Percentiles rank a stretch among this genome's conserved stretches.
phyloP scores from a whole-genome alignment of 2,329 filamentous ascomycete species.

The Talaromyces pinophilus region DNA sequence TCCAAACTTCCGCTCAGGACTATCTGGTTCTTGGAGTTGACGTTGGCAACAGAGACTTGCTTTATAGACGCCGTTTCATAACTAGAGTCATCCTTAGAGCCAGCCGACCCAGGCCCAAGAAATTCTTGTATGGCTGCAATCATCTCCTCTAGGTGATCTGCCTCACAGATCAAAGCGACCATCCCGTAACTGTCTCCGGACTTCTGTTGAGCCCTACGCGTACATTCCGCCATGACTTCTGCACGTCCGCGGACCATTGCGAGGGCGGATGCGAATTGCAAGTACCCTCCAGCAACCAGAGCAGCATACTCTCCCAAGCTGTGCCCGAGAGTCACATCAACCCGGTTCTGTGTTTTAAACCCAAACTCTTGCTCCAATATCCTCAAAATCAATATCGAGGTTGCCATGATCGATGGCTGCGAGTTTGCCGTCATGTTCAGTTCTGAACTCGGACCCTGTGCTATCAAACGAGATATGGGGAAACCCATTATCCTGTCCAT shows the following conservation, averaged over 20 bases:
- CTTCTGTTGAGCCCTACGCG: constrained; percentile 62
- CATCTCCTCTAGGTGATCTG: constrained; percentile 68
- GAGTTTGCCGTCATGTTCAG: constrained; percentile 84
- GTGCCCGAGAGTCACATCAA: constrained; percentile 85
- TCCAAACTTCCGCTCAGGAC: constrained; percentile 86
- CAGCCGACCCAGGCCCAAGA: constrained; percentile 67
- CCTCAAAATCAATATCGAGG: constrained; percentile 83
- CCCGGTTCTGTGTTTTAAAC: constrained; percentile 68
- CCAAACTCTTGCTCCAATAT: constrained; percentile 83
- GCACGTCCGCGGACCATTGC: constrained; percentile 75
- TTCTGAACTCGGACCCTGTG: constrained; percentile 71
- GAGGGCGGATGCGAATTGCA: constrained; percentile 75
- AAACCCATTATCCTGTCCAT: constrained; percentile 76
- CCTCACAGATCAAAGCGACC: constrained; percentile 88
- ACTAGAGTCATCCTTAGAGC: constrained; percentile 66
- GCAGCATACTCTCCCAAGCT: constrained; percentile 92
- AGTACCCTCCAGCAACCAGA: constrained; percentile 78
- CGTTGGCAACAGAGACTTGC: constrained; percentile 87
- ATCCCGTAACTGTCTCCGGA: constrained; percentile 87
- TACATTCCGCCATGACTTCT: constrained; percentile 79
- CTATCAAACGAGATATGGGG: constrained; percentile 75
- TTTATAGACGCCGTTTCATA: constrained; percentile 73
- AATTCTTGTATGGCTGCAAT: constrained; percentile 77
- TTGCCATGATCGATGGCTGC: constrained; percentile 95
- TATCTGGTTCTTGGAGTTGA: constrained; percentile 96